These are phyloP conservation scores for Rhodamnia rubescens DNA, from an alignment of 345 rosid species.

Conservation along the genomic window DNA sequence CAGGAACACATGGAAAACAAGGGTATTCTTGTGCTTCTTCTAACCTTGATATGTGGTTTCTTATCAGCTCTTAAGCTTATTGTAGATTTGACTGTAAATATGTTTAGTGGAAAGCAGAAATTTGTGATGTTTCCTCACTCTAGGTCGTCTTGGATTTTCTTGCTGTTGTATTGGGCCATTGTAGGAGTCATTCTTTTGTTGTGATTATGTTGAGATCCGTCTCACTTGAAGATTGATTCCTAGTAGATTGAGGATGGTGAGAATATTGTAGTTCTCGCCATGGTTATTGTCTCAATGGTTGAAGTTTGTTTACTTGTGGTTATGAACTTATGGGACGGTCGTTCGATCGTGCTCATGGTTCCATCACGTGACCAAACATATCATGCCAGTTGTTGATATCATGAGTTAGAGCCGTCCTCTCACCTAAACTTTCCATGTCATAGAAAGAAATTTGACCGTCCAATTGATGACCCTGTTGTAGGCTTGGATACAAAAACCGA, in stretches of 20 bases:
- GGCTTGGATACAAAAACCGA: background rate
- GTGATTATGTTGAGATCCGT: background rate
- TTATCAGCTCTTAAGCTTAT: constrained; percentile 21
- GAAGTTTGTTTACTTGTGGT: background rate
- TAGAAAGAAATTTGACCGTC: background rate
- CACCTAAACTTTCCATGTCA: background rate
- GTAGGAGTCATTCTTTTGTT: constrained; percentile 11
- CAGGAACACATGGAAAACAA: constrained; percentile 36
- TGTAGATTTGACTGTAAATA: constrained; percentile 15
- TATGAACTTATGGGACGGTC: background rate
- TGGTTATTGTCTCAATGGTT: background rate
- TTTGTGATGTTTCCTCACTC: background rate
- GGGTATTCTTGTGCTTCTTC: constrained; percentile 21
- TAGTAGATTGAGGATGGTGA: background rate
- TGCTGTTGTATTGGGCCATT: constrained; percentile 11
- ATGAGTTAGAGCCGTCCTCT: background rate
- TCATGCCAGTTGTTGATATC: background rate
- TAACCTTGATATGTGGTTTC: constrained; percentile 24
- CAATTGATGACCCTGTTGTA: background rate
- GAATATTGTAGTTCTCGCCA: background rate
- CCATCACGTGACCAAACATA: background rate
- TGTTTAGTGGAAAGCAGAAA: constrained; percentile 5
- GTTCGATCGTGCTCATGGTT: background rate
- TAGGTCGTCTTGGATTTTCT: constrained; percentile 9
- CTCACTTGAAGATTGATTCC: background rate